These are phyloP conservation scores for Coemansia sp. DNA, from an alignment of 192 early-diverging fungal species.

Conservation along the genomic window DNA sequence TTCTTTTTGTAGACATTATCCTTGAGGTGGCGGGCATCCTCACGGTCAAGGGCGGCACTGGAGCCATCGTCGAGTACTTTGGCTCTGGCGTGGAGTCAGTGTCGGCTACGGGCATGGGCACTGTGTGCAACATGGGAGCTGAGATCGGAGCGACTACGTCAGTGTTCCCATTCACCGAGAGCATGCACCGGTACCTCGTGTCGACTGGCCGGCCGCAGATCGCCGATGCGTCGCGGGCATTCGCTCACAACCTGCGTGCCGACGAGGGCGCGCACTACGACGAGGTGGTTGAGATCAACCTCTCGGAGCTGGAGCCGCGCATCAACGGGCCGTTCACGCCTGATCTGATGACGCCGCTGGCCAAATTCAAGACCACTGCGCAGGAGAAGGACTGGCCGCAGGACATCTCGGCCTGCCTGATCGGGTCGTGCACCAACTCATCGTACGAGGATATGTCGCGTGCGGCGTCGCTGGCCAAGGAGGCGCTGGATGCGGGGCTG, in stretches of 20 bases:
- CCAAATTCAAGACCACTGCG: constrained; percentile 89
- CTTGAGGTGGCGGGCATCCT: constrained; percentile 72
- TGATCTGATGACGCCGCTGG: constrained; percentile 90
- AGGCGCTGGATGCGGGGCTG: constrained; percentile 82
- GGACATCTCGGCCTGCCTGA: constrained; percentile 82
- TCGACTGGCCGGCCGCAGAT: constrained; percentile 87
- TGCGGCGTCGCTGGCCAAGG: constrained; percentile 86
- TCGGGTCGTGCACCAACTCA: constrained; percentile 98
- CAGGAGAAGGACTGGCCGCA: constrained; percentile 86
- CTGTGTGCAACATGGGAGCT: constrained; percentile 99
- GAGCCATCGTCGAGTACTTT: constrained; percentile 97
- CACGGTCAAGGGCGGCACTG: constrained; percentile 93
- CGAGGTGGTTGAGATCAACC: constrained; percentile 92
- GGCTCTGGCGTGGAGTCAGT: constrained; percentile 87
- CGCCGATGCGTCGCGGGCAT: constrained; percentile 60
- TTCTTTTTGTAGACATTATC: constrained; percentile 62
- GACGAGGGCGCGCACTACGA: constrained; percentile 76
- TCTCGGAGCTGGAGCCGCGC: constrained; percentile 88
- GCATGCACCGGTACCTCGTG: constrained; percentile 90
- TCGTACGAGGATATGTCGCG: constrained; percentile 98
- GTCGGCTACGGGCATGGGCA: constrained; percentile 98
- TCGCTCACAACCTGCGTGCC: constrained; percentile 82
- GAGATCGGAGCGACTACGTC: constrained; percentile 92
- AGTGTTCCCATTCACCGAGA: constrained; percentile 89
- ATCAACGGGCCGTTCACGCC: constrained; percentile 99